Conservation (phyloP, 768 basidiomycete genomes). For the Chiua virens region DNA sequence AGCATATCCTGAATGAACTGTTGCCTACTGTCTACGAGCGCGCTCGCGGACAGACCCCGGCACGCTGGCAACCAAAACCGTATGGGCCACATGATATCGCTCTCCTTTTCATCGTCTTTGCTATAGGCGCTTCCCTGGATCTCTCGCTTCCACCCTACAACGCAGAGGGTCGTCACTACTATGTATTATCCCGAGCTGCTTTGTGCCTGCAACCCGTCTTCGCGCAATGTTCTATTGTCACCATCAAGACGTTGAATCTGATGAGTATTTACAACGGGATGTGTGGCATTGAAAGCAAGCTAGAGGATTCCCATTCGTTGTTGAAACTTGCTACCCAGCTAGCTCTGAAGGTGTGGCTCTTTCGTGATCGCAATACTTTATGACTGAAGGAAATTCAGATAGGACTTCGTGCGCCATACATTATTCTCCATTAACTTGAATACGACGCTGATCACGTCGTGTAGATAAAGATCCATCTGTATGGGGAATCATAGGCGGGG, state of each 20-base stretch:
- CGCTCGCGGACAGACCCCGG: not conserved
- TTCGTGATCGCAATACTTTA: not conserved
- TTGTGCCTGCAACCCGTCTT: conserved; percentile 46
- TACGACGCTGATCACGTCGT: conserved; percentile 3
- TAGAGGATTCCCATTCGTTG: conserved; percentile 46
- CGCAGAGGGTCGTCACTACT: conserved; percentile 53
- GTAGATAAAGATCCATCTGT: conserved; percentile 50
- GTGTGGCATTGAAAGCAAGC: conserved; percentile 51
- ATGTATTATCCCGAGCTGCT: conserved; percentile 47
- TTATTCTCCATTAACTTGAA: not conserved
- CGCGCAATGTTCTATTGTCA: conserved; percentile 44
- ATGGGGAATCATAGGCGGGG: conserved; percentile 50
- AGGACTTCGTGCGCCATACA: conserved; percentile 12
- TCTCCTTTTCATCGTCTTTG: conserved; percentile 45
- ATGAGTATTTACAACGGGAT: conserved; percentile 57
- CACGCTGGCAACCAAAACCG: not conserved
- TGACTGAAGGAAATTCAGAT: conserved; percentile 8
- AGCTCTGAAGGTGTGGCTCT: conserved; percentile 42
- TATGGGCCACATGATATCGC: conserved; percentile 54
- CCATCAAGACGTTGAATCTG: conserved; percentile 49
- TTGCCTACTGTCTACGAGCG: conserved; percentile 44
- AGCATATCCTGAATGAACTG: conserved; percentile 43
- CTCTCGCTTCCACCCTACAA: conserved; percentile 46
- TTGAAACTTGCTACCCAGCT: conserved; percentile 50
- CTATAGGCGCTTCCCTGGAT: conserved; percentile 50